Base-by-base conservation (phyloP, 306 rosid genomes). In the Cucumis cinereus region DNA sequence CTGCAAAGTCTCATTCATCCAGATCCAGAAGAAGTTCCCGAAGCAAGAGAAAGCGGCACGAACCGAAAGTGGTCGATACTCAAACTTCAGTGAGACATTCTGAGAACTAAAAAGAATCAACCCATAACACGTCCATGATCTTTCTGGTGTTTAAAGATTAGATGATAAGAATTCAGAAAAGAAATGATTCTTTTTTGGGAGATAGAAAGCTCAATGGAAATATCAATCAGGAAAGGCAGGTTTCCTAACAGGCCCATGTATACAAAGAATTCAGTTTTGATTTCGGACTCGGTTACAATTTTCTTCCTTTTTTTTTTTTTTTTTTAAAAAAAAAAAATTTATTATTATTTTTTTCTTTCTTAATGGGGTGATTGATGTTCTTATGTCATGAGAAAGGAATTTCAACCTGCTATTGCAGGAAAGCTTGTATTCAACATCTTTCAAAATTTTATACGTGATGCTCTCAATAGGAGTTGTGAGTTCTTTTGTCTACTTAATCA, bases 31-130 rank as follows among this genome's bases (percentile, higher is more conserved):
- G 87, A 81, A 85, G 84, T 38, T 45, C 85, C 64, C 89, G 90
- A 75, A 89, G 89, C 79, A 93, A 95, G 92, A 85, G 97, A 85
- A 95, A 85, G 88, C 97, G 83, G 86, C 96, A 81, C 7, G 97
- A 95, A 81, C 40, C 88, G 30, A 90, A 91, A 81, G 80, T 82
- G 59, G 86, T 81, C 3, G 90, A 90, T 56, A 56, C 76, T 49
- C 97, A 89, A 81, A 84, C 75, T 61, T 84, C 92, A 19, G 54
- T 40, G 20, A 89, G 90, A 77, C 86, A 82, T 60, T 78, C 89
- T 28, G 93, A 91, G 79, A 83, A 80, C 80, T 87, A 81, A 88
- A 82, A 43, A 68, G 8, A 56, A 81, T 78, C 15, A 68, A 54
- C 49, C 56, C 58, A 49, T 57, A 49, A 45, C 80, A 79, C 49